phyloP scores from a whole-genome alignment of 2,329 filamentous ascomycete genomes.

The Fusarium sterilihyphosum region DNA sequence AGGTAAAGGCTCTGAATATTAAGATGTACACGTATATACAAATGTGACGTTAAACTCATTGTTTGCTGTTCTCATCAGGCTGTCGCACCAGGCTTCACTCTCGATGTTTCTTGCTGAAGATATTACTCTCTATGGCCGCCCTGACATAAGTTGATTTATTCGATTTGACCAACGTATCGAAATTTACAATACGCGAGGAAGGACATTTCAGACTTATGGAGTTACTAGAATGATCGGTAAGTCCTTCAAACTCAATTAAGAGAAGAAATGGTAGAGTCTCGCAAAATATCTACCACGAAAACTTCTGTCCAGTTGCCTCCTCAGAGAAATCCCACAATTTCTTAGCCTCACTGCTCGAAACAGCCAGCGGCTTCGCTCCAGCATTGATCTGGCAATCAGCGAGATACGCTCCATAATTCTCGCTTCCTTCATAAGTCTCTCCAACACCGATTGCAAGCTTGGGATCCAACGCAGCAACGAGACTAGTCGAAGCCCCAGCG shows the following conservation, averaged over 20 bases:
- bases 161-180: too few species aligned
- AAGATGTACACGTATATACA: too few species aligned
- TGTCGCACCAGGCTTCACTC: too few species aligned
- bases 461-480: neutral
- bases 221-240: fast-evolving
- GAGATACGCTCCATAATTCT: constrained; percentile 1
- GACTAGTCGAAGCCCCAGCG: constrained; percentile 5
- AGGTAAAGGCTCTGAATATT: too few species aligned
- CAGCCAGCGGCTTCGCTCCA: neutral
- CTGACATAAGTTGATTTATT: too few species aligned
- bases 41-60: too few species aligned
- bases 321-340: constrained; percentile 14
- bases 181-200: too few species aligned
- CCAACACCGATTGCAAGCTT: neutral
- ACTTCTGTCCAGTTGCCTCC: neutral
- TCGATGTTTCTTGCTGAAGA: too few species aligned
- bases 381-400: neutral
- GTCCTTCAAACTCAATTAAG: fast-evolving
- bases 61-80: too few species aligned
- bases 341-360: constrained; percentile 7
- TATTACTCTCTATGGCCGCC: too few species aligned
- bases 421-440: neutral
- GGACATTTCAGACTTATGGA: too few species aligned
- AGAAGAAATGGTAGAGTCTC: fast-evolving
- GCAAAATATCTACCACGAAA: neutral